Evolutionary conservation across 805 yeast species (phyloP).

Genomic region (Ogataea haglerorum): DNA sequence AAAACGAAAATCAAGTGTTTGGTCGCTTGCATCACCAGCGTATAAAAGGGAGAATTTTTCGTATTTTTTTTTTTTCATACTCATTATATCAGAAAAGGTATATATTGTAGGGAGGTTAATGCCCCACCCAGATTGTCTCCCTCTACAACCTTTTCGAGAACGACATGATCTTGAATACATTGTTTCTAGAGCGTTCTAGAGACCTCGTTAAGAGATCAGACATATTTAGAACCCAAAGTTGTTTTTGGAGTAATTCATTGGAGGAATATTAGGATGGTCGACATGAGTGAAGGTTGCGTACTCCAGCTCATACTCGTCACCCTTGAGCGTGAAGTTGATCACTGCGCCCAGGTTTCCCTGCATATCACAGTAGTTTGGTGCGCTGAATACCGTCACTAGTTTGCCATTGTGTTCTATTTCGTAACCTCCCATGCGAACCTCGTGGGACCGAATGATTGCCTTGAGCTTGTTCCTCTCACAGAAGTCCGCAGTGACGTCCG

Average conservation of each 20-base stretch:
- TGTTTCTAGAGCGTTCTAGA: conserved; percentile 7
- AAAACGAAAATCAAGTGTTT: neutral
- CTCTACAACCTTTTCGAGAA: conserved; percentile 39
- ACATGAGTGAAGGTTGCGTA: conserved; percentile 72
- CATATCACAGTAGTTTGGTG: conserved; percentile 95
- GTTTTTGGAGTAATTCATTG: conserved; percentile 81
- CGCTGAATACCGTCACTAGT: conserved; percentile 92
- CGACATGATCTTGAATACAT: conserved; percentile 9
- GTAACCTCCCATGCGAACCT: conserved; percentile 89
- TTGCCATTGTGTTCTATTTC: conserved; percentile 83
- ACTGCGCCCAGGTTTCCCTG: conserved; percentile 91
- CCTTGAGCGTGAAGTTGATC: conserved; percentile 58
- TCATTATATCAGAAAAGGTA: conserved; percentile 32
- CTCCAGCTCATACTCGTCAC: conserved; percentile 47
- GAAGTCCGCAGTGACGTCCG: conserved; percentile 83
- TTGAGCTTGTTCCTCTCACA: conserved; percentile 67
- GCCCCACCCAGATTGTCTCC: conserved; percentile 35
- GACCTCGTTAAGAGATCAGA: conserved; percentile 14
- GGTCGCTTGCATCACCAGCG: neutral
- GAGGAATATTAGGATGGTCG: conserved; percentile 85
- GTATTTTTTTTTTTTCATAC: conserved; percentile 26
- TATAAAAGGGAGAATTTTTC: conserved; percentile 1
- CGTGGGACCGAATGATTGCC: conserved; percentile 90
- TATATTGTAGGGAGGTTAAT: conserved; percentile 40
- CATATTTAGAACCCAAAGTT: conserved; percentile 36